Conservation (phyloP, 768 basidiomycete species). For the Rhodotorula graminis region DNA sequence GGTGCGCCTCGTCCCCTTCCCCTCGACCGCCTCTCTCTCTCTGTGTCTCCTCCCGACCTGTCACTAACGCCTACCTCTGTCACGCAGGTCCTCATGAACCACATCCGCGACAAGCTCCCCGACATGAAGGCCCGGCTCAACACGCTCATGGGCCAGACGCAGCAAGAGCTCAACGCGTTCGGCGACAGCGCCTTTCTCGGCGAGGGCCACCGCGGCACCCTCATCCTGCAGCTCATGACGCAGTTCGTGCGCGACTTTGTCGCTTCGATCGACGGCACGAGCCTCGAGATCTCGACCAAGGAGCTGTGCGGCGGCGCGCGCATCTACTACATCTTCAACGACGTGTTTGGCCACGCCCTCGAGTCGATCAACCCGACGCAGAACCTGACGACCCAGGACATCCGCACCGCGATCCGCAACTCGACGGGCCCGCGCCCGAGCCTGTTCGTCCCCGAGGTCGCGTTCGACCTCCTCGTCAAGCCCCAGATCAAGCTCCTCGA, state of each 20-base stretch:
- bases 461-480: slow-evolving; percentile 93
- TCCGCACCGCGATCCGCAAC: slow-evolving; percentile 95
- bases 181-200: slow-evolving; percentile 84
- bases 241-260: slow-evolving; percentile 92
- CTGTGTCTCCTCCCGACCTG: background rate
- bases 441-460: slow-evolving; percentile 92
- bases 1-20: slow-evolving; percentile 51
- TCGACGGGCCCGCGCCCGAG: slow-evolving; percentile 95
- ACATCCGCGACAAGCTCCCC: slow-evolving; percentile 95
- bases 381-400: slow-evolving; percentile 88
- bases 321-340: slow-evolving; percentile 99
- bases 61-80: background rate
- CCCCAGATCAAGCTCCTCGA: slow-evolving; percentile 96
- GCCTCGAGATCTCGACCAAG: slow-evolving; percentile 92
- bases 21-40: slow-evolving; percentile 3
- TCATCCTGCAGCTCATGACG: slow-evolving; percentile 94
- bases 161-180: slow-evolving; percentile 94
- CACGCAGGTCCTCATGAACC: slow-evolving; percentile 79
- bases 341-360: slow-evolving; percentile 89
- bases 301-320: slow-evolving; percentile 96
- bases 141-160: slow-evolving; percentile 96
- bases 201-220: slow-evolving; percentile 76
- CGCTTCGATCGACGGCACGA: slow-evolving; percentile 94
- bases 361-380: slow-evolving; percentile 81
- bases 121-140: slow-evolving; percentile 99